phyloP scores from a whole-genome alignment of 2,329 filamentous ascomycete genomes.

The Ophioceras dolichostomum region DNA sequence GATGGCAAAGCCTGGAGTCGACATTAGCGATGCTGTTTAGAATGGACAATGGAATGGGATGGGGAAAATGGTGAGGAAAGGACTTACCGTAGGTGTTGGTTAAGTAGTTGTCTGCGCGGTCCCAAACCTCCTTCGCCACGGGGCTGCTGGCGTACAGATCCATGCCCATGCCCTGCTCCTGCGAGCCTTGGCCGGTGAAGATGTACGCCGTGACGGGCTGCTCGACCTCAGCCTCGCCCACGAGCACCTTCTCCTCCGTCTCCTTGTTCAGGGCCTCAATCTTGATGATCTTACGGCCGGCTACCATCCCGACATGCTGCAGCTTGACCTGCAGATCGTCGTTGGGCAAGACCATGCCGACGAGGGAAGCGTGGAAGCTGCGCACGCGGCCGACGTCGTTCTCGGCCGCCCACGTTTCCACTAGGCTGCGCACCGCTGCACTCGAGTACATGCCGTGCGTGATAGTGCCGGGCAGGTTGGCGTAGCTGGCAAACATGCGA shows the following conservation, averaged over 20 bases:
- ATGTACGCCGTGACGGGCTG: conserved; percentile 95
- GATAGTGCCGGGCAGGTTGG: conserved; percentile 90
- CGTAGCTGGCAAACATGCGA: conserved; percentile 90
- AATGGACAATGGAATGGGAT: conserved; percentile 1
- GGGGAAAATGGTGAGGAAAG: too few species aligned
- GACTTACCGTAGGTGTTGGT: conserved; percentile 90
- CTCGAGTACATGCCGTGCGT: conserved; percentile 99
- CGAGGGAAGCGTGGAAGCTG: conserved; percentile 91
- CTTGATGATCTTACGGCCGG: conserved; percentile 98
- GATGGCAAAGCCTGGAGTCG: conserved; percentile 67
- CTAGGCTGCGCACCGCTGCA: conserved; percentile 85
- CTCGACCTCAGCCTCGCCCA: conserved; percentile 94
- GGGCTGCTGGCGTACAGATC: conserved; percentile 88
- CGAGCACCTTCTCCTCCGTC: conserved; percentile 88
- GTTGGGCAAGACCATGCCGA: conserved; percentile 98
- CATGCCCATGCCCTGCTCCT: conserved; percentile 99
- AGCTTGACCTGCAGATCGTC: conserved; percentile 92
- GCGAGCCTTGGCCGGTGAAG: conserved; percentile 95
- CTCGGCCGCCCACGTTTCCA: conserved; percentile 98
- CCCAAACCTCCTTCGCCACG: conserved; percentile 96
- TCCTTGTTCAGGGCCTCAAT: conserved; percentile 93
- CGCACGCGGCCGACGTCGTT: conserved; percentile 96
- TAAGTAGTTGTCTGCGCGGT: conserved; percentile 93
- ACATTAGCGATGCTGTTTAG: conserved; percentile 5
- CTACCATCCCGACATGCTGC: conserved; percentile 94